Percentiles rank a stretch among this genome's conserved stretches.
Conservation (phyloP, 345 rosid genomes). For the Hevea brasiliensis region DNA sequence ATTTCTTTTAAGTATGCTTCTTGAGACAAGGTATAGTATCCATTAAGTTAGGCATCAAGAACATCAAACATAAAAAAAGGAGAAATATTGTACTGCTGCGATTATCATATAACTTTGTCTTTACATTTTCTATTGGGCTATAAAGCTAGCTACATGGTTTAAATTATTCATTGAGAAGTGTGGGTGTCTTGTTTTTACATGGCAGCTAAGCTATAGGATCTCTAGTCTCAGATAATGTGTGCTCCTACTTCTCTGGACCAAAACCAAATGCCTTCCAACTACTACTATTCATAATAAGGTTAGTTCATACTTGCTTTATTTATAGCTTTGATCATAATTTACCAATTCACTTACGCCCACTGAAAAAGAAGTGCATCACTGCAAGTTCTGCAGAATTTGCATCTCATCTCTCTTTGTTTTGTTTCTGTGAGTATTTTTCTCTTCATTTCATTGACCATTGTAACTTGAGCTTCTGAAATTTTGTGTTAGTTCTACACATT, state of each 20-base stretch:
- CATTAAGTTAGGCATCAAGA: constrained; percentile 65
- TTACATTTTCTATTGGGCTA: constrained; percentile 53
- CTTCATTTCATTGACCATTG: background rate
- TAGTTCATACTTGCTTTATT: constrained; percentile 1
- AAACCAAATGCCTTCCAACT: constrained; percentile 24
- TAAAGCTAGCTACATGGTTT: constrained; percentile 30
- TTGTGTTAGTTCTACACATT: background rate
- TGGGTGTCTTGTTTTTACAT: constrained; percentile 49
- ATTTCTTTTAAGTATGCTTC: constrained; percentile 41
- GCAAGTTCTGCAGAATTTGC: background rate
- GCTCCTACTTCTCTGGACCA: constrained; percentile 49
- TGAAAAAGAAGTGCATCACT: background rate
- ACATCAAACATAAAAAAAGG: constrained; percentile 31
- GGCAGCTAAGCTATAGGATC: constrained; percentile 43
- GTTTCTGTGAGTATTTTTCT: constrained; percentile 3
- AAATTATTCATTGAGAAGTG: constrained; percentile 41
- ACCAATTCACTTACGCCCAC: background rate
- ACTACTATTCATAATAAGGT: constrained; percentile 23
- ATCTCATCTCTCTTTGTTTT: no score
- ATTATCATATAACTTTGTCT: constrained; percentile 62
- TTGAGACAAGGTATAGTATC: constrained; percentile 59
- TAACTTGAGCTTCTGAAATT: background rate
- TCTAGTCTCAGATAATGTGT: constrained; percentile 31
- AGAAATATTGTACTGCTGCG: constrained; percentile 17
- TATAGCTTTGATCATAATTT: background rate